Conservation (phyloP, 192 early-diverging fungal genomes). For the Mortierella hygrophila region DNA sequence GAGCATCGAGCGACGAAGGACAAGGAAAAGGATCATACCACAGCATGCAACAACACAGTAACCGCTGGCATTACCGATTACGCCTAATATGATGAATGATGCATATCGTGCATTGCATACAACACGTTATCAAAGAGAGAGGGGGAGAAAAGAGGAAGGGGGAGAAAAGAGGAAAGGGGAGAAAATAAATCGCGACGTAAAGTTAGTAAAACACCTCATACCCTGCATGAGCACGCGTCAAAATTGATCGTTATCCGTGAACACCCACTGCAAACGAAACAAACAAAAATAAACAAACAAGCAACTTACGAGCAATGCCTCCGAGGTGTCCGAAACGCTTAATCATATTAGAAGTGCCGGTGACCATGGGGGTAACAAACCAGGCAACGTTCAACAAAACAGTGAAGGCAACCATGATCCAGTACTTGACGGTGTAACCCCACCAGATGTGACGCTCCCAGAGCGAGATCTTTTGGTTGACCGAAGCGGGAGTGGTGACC, state of each 20-base stretch:
- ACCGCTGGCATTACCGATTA: slow-evolving; percentile 42
- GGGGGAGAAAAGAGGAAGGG: neutral
- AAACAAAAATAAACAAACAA: neutral
- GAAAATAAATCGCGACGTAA: neutral
- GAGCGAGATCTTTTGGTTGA: slow-evolving; percentile 49
- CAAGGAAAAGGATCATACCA: slow-evolving; percentile 52
- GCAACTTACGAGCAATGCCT: slow-evolving; percentile 47
- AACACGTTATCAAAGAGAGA: neutral
- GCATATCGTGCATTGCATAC: too few relatives aligned
- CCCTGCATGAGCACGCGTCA: neutral
- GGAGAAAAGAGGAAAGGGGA: too few relatives aligned
- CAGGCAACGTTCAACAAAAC: slow-evolving; percentile 32
- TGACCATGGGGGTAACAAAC: slow-evolving; percentile 31
- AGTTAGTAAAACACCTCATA: neutral
- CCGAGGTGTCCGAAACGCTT: slow-evolving; percentile 20
- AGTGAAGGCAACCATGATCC: slow-evolving; percentile 37
- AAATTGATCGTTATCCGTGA: neutral
- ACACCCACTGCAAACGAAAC: neutral
- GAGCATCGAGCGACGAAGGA: slow-evolving; percentile 55
- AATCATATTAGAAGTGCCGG: slow-evolving; percentile 10
- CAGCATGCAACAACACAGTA: slow-evolving; percentile 41
- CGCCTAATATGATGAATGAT: slow-evolving; percentile 13
- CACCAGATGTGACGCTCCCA: slow-evolving; percentile 55
- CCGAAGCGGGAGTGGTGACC: slow-evolving; percentile 42
- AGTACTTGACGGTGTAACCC: slow-evolving; percentile 54